Evolutionary conservation across 1,284 basidiomycete species (phyloP).

Genomic region (Boletus calvinii): DNA sequence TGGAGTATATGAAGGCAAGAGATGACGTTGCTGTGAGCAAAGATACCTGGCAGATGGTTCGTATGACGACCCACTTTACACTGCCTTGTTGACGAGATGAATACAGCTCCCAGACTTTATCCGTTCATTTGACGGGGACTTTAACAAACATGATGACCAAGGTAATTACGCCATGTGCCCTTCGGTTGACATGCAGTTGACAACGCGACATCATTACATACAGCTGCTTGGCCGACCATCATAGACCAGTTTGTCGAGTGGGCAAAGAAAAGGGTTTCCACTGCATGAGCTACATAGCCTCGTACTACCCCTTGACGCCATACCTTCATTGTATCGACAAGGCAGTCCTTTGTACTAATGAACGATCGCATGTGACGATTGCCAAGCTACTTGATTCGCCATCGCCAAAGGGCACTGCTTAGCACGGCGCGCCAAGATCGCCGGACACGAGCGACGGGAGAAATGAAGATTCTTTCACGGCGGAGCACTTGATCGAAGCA

Average conservation of each 20-base stretch:
- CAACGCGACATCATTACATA: constrained; percentile 31
- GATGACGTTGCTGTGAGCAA: constrained; percentile 85
- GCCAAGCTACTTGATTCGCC: constrained; percentile 14
- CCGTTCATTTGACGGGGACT: constrained; percentile 76
- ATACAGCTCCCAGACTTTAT: constrained; percentile 79
- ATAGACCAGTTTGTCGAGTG: constrained; percentile 88
- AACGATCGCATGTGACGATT: constrained; percentile 1
- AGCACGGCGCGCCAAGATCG: constrained; percentile 5
- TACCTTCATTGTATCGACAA: constrained; percentile 3
- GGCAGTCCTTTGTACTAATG: background rate
- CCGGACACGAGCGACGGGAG: constrained; percentile 38
- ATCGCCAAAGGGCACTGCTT: constrained; percentile 8
- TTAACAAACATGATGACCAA: constrained; percentile 83
- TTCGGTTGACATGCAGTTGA: background rate
- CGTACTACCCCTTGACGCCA: background rate
- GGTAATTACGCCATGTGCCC: constrained; percentile 45
- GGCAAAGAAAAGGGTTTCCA: constrained; percentile 41
- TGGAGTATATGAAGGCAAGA: constrained; percentile 73
- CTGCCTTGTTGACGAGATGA: constrained; percentile 6
- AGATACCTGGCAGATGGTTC: constrained; percentile 93
- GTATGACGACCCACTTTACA: background rate
- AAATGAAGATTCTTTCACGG: constrained; percentile 42
- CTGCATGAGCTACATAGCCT: constrained; percentile 6
- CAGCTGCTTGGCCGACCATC: constrained; percentile 82
- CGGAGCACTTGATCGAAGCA: constrained; percentile 33